Conservation (phyloP, 176 grass and related monocot genomes). For the Triticum dicoccoides region DNA sequence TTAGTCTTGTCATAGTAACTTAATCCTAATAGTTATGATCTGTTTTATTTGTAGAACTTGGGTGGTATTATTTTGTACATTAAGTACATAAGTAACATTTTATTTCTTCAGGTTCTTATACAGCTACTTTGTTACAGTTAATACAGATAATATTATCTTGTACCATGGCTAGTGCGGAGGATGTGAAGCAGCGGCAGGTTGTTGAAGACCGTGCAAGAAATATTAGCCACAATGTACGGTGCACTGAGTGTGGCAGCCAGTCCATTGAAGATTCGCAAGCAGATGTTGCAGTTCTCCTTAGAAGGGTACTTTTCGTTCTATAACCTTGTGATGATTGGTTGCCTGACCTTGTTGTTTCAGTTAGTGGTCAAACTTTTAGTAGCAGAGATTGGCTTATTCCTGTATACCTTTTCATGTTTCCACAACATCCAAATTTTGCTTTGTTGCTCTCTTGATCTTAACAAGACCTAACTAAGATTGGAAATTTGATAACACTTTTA, state of each 20-base stretch:
- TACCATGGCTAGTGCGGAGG: slow-evolving; percentile 64
- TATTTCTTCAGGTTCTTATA: neutral
- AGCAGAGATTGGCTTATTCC: neutral
- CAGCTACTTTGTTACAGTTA: neutral
- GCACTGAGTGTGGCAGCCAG: slow-evolving; percentile 95
- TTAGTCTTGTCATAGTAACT: neutral
- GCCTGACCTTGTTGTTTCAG: neutral
- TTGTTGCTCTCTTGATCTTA: neutral
- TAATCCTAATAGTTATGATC: neutral
- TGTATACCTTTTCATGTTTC: neutral
- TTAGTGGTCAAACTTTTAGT: neutral
- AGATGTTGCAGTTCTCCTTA: slow-evolving; percentile 89
- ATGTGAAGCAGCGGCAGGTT: slow-evolving; percentile 73
- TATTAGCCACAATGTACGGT: slow-evolving; percentile 93
- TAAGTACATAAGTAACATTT: neutral
- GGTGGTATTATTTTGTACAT: neutral
- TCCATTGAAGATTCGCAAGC: slow-evolving; percentile 99
- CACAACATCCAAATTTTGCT: neutral
- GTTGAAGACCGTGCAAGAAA: slow-evolving; percentile 74
- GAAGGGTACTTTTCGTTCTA: slow-evolving; percentile 53
- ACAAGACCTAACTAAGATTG: neutral
- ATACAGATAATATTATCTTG: slow-evolving; percentile 4
- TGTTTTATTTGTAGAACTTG: neutral
- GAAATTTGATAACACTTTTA: neutral
- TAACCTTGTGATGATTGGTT: neutral